Evolutionary conservation across 1,284 basidiomycete genomes (phyloP).

Genomic region (Cryptococcus amylolentus): DNA sequence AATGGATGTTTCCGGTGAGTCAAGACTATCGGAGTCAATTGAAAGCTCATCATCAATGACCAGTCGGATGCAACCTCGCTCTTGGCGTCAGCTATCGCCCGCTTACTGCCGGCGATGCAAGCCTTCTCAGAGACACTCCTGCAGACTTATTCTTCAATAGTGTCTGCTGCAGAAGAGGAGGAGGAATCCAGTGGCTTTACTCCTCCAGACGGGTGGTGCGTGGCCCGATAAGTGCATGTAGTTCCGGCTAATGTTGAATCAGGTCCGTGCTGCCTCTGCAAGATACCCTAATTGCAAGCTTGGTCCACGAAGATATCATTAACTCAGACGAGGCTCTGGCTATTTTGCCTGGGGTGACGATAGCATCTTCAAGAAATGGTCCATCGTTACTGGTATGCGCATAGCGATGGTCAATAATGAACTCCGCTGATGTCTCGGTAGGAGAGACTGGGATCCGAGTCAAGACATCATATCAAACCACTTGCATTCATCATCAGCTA

Average conservation of each 20-base stretch:
- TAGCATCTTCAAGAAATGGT: slow-evolving; percentile 5
- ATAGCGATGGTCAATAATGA: not conserved
- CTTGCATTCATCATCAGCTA: slow-evolving; percentile 27
- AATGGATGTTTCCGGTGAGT: slow-evolving; percentile 37
- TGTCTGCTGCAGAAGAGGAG: slow-evolving; percentile 22
- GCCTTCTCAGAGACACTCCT: slow-evolving; percentile 13
- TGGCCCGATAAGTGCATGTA: not conserved
- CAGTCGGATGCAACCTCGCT: slow-evolving; percentile 9
- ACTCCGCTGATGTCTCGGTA: not conserved
- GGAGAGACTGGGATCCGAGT: slow-evolving; percentile 21
- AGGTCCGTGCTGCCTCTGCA: slow-evolving; percentile 28
- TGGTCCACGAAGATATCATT: slow-evolving; percentile 28
- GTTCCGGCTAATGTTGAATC: not conserved
- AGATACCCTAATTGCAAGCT: slow-evolving; percentile 24
- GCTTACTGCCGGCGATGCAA: slow-evolving; percentile 10
- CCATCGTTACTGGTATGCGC: slow-evolving; percentile 21
- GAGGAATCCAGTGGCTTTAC: slow-evolving; percentile 33
- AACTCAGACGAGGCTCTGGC: slow-evolving; percentile 15
- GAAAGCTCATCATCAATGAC: not conserved
- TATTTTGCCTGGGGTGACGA: slow-evolving; percentile 16
- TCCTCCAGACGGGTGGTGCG: slow-evolving; percentile 37
- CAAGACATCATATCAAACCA: slow-evolving; percentile 29
- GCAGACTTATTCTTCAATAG: slow-evolving; percentile 9
- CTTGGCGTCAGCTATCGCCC: slow-evolving; percentile 4
- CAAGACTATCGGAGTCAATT: not conserved